These are phyloP conservation scores for Starmerella stigmatis DNA, from an alignment of 805 yeast species.

Conservation along the genomic window DNA sequence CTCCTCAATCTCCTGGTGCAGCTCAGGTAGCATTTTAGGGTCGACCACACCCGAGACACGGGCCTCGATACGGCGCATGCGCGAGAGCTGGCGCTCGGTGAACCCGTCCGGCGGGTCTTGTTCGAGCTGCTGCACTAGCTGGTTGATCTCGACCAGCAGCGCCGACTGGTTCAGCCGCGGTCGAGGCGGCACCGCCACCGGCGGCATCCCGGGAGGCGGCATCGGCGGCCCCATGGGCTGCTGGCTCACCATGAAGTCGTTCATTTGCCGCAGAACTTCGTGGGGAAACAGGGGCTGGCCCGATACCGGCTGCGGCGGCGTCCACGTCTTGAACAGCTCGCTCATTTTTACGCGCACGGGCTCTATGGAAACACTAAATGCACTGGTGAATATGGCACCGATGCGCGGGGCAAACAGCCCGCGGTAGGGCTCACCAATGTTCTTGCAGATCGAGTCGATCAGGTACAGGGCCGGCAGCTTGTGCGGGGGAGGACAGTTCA, in stretches of 20 bases:
- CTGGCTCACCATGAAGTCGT: constrained; percentile 43
- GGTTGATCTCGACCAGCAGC: constrained; percentile 28
- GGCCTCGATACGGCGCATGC: constrained; percentile 26
- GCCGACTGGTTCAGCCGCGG: constrained; percentile 25
- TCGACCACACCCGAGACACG: constrained; percentile 28
- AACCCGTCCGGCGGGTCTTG: constrained; percentile 24
- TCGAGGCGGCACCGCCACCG: constrained; percentile 1
- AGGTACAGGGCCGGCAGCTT: constrained; percentile 77
- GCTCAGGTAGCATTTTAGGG: constrained; percentile 24
- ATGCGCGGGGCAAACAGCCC: constrained; percentile 59
- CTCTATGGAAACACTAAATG: constrained; percentile 72
- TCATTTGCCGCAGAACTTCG: constrained; percentile 61
- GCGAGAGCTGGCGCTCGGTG: constrained; percentile 27
- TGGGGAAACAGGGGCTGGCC: constrained; percentile 61
- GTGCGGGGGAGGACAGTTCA: constrained; percentile 66
- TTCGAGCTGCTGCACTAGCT: constrained; percentile 21
- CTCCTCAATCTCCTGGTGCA: constrained; percentile 28
- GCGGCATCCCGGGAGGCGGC: neutral
- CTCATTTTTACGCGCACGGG: constrained; percentile 61
- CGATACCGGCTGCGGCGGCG: constrained; percentile 48
- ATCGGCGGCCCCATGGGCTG: constrained; percentile 4
- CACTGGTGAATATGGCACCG: constrained; percentile 58
- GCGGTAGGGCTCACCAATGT: constrained; percentile 85
- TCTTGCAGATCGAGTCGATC: constrained; percentile 84
- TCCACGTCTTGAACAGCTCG: constrained; percentile 82